Evolutionary conservation across 2,329 filamentous ascomycete species (phyloP), one percentile per base, ranked within the genome.

Genomic region (Rhinocladiella similis): DNA sequence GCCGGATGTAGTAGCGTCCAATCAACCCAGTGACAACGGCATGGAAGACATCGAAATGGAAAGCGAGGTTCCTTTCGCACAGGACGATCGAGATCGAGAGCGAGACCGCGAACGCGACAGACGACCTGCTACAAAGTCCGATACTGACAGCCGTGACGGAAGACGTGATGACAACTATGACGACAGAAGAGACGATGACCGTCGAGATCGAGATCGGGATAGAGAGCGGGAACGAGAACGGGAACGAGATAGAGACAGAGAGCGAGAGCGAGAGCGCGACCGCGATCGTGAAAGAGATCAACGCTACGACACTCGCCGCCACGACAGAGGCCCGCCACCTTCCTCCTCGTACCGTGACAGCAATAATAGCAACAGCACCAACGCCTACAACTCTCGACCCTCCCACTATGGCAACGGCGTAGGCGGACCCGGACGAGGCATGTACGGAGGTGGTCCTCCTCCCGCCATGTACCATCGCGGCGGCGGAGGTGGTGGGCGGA

Each of bases 81-180:
- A 55, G 2, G 54, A 55, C 18, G 50, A 57, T 29, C 47, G 22
- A 35, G 56, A 59, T 19, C 39, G 42, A 3, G 29, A 33, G 10
- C 29, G 29, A 39, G 56, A 59, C 29, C 38, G 41, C 22, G 22
- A 25, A 25, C 22, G 22, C 29, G 56, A 59, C 29, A 29, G 42
- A 42, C 49, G 49, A 20, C 51, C 49, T 29, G 49, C n/a, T n/a
- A n/a, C 59, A 47, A 67, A 68, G 20, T 67, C 69, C 19, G 71
- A 72, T 16, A 65, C 70, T 14, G 61, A 68, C 20, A 49, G 70
- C 10, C 72, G 74, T 55, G 71, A 76, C 61, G 74, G 72, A 35
- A 70, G 66, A 18, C 72, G 70, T 19, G 43, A 56, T 19, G 43
- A 56, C n/a, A 22, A 56, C 43, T 38, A 42, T 19, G 51, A 47